phyloP scores from a whole-genome alignment of 139 green algal genomes.

The Chlamydomonas applanata region DNA sequence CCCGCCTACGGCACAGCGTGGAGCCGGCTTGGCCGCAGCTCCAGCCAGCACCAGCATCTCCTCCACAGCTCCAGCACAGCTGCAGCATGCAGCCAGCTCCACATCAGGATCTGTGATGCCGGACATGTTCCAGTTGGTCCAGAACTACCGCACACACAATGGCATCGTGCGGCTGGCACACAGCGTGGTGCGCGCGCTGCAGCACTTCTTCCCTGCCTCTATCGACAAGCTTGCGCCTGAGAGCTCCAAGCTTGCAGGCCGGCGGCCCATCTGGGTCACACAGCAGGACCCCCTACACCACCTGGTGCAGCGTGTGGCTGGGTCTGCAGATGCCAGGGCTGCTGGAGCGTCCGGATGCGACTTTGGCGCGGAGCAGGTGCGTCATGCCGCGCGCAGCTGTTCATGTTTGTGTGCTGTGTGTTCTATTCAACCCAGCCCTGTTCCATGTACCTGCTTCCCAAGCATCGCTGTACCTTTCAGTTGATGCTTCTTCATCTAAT shows the following conservation, averaged over 20 bases:
- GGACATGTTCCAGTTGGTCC: slow-evolving; percentile 18
- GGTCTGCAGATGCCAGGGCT: neutral
- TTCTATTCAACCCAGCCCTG: too few species aligned
- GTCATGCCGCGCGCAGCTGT: too few species aligned
- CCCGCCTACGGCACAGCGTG: too few species aligned
- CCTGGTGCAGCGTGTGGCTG: neutral
- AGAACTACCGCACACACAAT: slow-evolving; percentile 38
- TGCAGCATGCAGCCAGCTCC: neutral
- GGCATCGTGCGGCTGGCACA: slow-evolving; percentile 36
- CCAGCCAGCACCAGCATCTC: neutral
- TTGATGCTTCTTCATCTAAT: too few species aligned
- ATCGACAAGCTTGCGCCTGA: slow-evolving; percentile 42
- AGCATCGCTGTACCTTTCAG: too few species aligned
- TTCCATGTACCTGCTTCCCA: too few species aligned
- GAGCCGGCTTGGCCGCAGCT: neutral
- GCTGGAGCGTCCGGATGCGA: slow-evolving; percentile 2
- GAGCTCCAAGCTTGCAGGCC: slow-evolving; percentile 7
- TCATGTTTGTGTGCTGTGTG: too few species aligned
- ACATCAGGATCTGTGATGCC: neutral
- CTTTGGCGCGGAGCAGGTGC: slow-evolving; percentile 41
- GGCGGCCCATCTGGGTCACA: neutral
- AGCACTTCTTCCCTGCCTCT: slow-evolving; percentile 39
- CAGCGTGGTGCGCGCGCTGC: slow-evolving; percentile 28
- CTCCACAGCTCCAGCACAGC: neutral
- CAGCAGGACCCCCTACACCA: neutral